These are phyloP conservation scores for Rickenella mellea DNA, from an alignment of 768 basidiomycete genomes.

Conservation along the genomic window DNA sequence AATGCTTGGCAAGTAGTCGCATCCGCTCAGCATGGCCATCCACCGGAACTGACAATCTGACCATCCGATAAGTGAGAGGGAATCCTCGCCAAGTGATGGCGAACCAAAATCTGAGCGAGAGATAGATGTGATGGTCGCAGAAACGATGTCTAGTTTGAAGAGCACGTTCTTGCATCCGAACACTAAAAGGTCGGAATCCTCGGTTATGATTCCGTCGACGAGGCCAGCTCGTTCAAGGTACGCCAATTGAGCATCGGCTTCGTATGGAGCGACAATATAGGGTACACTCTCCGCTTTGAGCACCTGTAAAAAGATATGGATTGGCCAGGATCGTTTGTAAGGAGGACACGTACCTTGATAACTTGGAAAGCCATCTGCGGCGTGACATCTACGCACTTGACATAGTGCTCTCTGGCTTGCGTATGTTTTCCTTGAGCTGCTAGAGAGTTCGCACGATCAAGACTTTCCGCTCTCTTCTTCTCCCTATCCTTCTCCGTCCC, in stretches of 20 bases:
- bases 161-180: conserved; percentile 91
- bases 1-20: conserved; percentile 88
- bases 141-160: conserved; percentile 80
- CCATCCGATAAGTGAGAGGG: conserved; percentile 81
- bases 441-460: conserved; percentile 63
- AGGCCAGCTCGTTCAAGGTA: conserved; percentile 78
- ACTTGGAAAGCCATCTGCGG: conserved; percentile 96
- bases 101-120: conserved; percentile 59
- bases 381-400: conserved; percentile 90
- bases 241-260: conserved; percentile 95
- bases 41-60: conserved; percentile 82
- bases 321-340: conserved; percentile 5
- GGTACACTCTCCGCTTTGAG: conserved; percentile 69
- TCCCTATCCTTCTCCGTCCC: conserved; percentile 79
- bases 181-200: conserved; percentile 95
- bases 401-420: conserved; percentile 81
- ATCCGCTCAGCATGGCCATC: conserved; percentile 90
- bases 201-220: conserved; percentile 89
- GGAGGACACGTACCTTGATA: conserved; percentile 65
- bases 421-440: conserved; percentile 67
- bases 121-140: conserved; percentile 56
- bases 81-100: conserved; percentile 30
- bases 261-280: conserved; percentile 95
- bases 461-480: conserved; percentile 65
- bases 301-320: conserved; percentile 43